These are phyloP conservation scores for Clavispora carvajalis DNA, from an alignment of 805 yeast genomes.

Conservation along the genomic window DNA sequence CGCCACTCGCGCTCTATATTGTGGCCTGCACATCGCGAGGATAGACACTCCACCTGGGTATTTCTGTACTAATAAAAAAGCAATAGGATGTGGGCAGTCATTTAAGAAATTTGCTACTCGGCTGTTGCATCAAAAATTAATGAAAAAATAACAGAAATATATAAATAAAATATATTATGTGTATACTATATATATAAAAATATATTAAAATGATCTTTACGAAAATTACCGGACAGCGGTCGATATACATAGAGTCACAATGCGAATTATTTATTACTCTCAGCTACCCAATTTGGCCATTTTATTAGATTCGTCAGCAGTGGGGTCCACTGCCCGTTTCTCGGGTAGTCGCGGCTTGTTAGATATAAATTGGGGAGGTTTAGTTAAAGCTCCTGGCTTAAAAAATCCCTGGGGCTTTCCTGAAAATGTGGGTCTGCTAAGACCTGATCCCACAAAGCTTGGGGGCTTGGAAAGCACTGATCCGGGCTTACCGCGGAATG, in stretches of 20 bases:
- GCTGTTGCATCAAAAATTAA: too few species aligned
- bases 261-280: not conserved
- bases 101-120: too few species aligned
- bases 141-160: too few species aligned
- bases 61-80: too few species aligned
- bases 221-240: too few species aligned
- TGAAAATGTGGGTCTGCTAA: slow-evolving; percentile 23
- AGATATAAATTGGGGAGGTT: slow-evolving; percentile 35
- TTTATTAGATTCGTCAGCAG: slow-evolving; percentile 4
- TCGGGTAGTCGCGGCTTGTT: slow-evolving; percentile 22
- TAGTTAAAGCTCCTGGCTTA: slow-evolving; percentile 27
- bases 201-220: too few species aligned
- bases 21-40: not conserved
- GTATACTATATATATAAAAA: too few species aligned
- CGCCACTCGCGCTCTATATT: not conserved
- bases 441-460: slow-evolving; percentile 16
- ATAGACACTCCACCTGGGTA: not conserved
- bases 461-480: slow-evolving; percentile 22
- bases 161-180: too few species aligned
- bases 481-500: not conserved
- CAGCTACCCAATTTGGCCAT: slow-evolving; percentile 5
- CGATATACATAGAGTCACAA: too few species aligned
- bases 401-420: slow-evolving; percentile 24
- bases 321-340: slow-evolving; percentile 8
- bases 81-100: too few species aligned